These are phyloP conservation scores for Helianthus tuberosus DNA, from an alignment of 129 eudicot genomes.

Conservation along the genomic window DNA sequence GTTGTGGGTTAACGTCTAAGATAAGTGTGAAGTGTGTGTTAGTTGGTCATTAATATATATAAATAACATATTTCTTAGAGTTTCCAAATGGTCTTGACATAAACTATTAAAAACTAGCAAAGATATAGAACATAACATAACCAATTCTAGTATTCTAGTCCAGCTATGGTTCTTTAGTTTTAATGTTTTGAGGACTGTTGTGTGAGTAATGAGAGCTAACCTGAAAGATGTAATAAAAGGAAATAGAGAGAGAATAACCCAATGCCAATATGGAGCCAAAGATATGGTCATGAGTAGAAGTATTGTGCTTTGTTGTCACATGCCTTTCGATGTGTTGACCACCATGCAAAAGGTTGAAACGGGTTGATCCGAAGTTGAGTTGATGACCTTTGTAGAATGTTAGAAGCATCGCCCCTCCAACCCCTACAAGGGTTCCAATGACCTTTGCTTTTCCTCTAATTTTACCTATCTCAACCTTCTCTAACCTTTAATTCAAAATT, in stretches of 20 bases:
- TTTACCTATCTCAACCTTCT: slow-evolving; percentile 39
- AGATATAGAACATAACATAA: too few relatives aligned
- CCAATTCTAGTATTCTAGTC: too few relatives aligned
- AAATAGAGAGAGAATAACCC: slow-evolving; percentile 13
- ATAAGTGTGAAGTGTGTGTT: too few relatives aligned
- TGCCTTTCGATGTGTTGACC: slow-evolving; percentile 9
- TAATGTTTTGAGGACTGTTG: neutral
- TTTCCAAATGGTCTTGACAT: too few relatives aligned
- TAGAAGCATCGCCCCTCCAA: slow-evolving; percentile 75
- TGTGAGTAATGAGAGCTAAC: neutral
- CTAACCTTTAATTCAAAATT: slow-evolving; percentile 42
- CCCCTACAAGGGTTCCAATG: slow-evolving; percentile 50
- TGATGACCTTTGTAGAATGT: slow-evolving; percentile 58
- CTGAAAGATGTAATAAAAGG: slow-evolving; percentile 38
- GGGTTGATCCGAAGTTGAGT: slow-evolving; percentile 41
- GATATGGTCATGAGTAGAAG: slow-evolving; percentile 18
- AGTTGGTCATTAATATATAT: too few relatives aligned
- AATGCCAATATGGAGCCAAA: slow-evolving; percentile 37
- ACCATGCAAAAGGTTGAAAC: slow-evolving; percentile 38
- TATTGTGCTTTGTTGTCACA: slow-evolving; percentile 12
- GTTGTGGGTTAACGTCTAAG: too few relatives aligned
- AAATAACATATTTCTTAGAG: too few relatives aligned
- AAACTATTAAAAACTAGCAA: too few relatives aligned
- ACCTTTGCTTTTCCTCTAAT: slow-evolving; percentile 61
- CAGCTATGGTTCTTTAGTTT: neutral